These are phyloP conservation scores for Dactylonectria estremocensis DNA, from an alignment of 2,329 filamentous ascomycete genomes.

Conservation along the genomic window DNA sequence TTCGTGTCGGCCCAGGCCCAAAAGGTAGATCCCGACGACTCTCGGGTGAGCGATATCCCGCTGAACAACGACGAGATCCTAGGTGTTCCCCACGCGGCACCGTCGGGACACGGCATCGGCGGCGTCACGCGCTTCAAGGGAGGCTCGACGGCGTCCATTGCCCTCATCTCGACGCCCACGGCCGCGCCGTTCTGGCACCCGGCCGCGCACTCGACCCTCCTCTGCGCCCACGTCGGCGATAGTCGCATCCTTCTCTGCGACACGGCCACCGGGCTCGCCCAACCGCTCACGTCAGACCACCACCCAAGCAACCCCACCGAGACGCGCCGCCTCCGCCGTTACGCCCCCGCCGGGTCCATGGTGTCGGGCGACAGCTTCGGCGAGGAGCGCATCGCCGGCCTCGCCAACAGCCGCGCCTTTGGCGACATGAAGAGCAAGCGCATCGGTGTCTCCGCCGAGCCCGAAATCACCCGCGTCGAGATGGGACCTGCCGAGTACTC, in stretches of 20 bases:
- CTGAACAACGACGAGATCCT: slow-evolving; percentile 90
- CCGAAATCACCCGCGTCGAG: slow-evolving; percentile 86
- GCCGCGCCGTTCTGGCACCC: slow-evolving; percentile 97
- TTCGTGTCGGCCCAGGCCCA: slow-evolving; percentile 91
- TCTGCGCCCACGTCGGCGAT: slow-evolving; percentile 94
- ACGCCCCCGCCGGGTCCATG: slow-evolving; percentile 81
- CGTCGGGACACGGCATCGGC: slow-evolving; percentile 76
- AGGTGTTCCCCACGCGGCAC: slow-evolving; percentile 68
- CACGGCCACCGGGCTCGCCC: slow-evolving; percentile 83
- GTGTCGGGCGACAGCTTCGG: slow-evolving; percentile 93
- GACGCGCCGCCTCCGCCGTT: slow-evolving; percentile 85
- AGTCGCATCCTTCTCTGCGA: slow-evolving; percentile 92
- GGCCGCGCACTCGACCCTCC: slow-evolving; percentile 83
- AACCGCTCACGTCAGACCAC: slow-evolving; percentile 90
- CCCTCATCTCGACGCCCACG: slow-evolving; percentile 91
- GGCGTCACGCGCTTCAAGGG: slow-evolving; percentile 88
- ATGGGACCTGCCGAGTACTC: slow-evolving; percentile 87
- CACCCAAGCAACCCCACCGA: slow-evolving; percentile 92
- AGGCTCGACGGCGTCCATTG: slow-evolving; percentile 92
- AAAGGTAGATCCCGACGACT: slow-evolving; percentile 82
- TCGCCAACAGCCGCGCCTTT: slow-evolving; percentile 95
- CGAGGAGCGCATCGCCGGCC: slow-evolving; percentile 92
- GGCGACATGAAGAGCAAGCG: slow-evolving; percentile 94
- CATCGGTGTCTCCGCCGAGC: slow-evolving; percentile 94
- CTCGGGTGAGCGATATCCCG: slow-evolving; percentile 79